These are phyloP conservation scores for Saccharomycopsis babjevae DNA, from an alignment of 805 yeast species.

Conservation along the genomic window DNA sequence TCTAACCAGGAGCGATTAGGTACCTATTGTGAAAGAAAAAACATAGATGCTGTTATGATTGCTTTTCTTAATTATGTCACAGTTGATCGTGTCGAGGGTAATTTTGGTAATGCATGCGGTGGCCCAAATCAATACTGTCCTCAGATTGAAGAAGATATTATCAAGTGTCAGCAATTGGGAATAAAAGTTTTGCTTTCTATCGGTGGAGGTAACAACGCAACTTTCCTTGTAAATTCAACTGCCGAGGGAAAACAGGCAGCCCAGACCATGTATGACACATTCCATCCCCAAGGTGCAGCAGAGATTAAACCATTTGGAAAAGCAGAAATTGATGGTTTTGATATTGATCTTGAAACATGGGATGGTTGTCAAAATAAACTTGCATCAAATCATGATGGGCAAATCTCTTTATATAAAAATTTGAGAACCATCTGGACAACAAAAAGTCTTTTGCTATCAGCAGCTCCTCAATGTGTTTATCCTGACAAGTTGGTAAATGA, in stretches of 20 bases:
- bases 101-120: conserved; percentile 35
- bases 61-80: conserved; percentile 17
- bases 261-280: conserved; percentile 3
- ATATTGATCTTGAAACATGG: conserved; percentile 59
- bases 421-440: conserved; percentile 25
- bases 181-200: conserved; percentile 13
- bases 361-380: not conserved
- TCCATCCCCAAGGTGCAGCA: conserved; percentile 3
- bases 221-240: not conserved
- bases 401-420: conserved; percentile 34
- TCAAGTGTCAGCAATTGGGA: conserved; percentile 8
- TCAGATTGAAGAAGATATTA: conserved; percentile 9
- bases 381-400: conserved; percentile 35
- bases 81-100: conserved; percentile 23
- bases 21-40: conserved; percentile 27
- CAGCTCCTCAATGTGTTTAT: conserved; percentile 59
- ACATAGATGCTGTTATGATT: conserved; percentile 7
- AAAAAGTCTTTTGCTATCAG: conserved; percentile 46
- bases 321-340: conserved; percentile 62
- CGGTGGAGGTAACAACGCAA: conserved; percentile 4
- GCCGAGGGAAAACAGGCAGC: conserved; percentile 5
- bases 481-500: conserved; percentile 37
- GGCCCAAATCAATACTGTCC: conserved; percentile 14
- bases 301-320: conserved; percentile 34
- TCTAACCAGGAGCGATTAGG: conserved; percentile 37